Evolutionary conservation across 257 asterid genomes (phyloP).

Genomic region (Gardenia jasminoides): DNA sequence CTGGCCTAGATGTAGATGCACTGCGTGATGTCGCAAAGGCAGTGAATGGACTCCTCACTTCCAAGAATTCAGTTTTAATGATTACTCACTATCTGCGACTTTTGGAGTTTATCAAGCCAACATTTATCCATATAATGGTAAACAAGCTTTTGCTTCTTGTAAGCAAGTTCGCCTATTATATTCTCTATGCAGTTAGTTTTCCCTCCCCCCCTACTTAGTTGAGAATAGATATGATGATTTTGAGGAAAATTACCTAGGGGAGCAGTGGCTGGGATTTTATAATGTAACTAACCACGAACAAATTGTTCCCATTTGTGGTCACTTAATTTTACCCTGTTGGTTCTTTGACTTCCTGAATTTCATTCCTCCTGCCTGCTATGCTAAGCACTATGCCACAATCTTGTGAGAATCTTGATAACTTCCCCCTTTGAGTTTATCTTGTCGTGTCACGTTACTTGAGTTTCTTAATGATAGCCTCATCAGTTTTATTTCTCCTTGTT

Average conservation of each 20-base stretch:
- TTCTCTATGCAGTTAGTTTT: background rate
- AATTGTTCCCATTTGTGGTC: too few relatives aligned
- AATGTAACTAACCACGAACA: background rate
- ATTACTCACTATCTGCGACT: constrained; percentile 91
- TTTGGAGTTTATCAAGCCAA: constrained; percentile 83
- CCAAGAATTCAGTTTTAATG: constrained; percentile 77
- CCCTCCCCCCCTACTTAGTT: background rate
- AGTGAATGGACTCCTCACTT: constrained; percentile 67
- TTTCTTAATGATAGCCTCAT: background rate
- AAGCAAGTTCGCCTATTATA: background rate
- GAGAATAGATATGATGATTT: background rate
- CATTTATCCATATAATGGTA: constrained; percentile 88
- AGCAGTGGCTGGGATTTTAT: background rate
- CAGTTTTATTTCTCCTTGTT: background rate
- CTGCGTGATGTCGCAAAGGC: constrained; percentile 89
- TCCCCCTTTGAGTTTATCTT: too few relatives aligned
- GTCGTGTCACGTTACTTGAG: background rate
- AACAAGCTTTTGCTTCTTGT: constrained; percentile 23
- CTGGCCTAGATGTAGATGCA: constrained; percentile 98
- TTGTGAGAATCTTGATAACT: background rate
- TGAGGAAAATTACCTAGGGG: background rate
- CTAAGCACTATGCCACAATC: too few relatives aligned
- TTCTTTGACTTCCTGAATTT: background rate
- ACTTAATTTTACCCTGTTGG: background rate
- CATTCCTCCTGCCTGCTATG: background rate